Conservation (phyloP, 2,329 filamentous ascomycete genomes). For the Ophiostoma australiae region DNA sequence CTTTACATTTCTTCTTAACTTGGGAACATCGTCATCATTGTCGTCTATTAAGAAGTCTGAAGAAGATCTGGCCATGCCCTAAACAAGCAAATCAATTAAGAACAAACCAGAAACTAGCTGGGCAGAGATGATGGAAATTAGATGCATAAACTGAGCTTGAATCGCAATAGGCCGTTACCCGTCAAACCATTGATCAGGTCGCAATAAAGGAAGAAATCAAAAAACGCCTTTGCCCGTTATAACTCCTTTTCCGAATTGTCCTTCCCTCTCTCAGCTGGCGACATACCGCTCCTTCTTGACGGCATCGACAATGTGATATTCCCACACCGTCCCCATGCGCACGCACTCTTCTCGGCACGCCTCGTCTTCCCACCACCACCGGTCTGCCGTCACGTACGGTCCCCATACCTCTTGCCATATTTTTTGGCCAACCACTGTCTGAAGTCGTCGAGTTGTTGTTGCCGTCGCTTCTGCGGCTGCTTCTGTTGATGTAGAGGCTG, state of each 20-base stretch:
- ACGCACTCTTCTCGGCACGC: constrained; percentile 52
- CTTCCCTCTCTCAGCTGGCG: neutral
- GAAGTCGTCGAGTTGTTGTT: constrained; percentile 38
- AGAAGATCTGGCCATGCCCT: neutral
- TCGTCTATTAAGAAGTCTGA: neutral
- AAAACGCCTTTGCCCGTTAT: neutral
- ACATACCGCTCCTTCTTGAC: constrained; percentile 38
- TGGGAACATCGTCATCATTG: neutral
- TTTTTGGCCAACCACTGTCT: constrained; percentile 50
- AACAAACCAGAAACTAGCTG: neutral
- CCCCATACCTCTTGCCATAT: constrained; percentile 61
- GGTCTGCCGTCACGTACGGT: constrained; percentile 42
- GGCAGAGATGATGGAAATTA: neutral
- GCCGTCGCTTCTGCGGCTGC: neutral
- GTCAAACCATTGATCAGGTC: neutral
- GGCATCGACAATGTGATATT: constrained; percentile 54
- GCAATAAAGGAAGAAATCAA: neutral
- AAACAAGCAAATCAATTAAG: neutral
- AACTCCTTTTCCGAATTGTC: neutral
- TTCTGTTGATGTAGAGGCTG: constrained; percentile 22
- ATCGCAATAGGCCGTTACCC: neutral
- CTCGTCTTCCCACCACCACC: constrained; percentile 60
- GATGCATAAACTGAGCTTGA: neutral
- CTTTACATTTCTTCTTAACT: neutral
- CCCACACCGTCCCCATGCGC: constrained; percentile 52